A percentile compares a stretch with the other conserved stretches of the same genome.
Evolutionary conservation across 176 grass and related monocot species (phyloP).

Genomic region (Elymus sibiricus): DNA sequence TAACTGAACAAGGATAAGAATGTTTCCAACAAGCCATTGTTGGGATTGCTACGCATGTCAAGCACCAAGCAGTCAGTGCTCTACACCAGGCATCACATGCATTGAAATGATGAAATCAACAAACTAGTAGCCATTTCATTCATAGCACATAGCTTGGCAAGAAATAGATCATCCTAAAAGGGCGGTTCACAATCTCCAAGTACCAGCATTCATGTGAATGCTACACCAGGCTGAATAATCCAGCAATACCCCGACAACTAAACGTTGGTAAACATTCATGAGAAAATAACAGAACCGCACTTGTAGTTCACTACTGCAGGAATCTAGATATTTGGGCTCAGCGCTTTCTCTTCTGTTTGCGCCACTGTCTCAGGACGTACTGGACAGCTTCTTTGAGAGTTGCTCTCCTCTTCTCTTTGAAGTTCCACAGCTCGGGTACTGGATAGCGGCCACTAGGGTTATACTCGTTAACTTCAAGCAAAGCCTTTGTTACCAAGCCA

Average conservation of each 20-base stretch:
- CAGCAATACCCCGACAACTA: not conserved
- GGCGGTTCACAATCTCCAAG: not conserved
- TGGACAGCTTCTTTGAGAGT: conserved; percentile 26
- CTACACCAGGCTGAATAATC: not conserved
- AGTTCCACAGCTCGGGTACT: conserved; percentile 39
- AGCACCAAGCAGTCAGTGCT: too few species aligned
- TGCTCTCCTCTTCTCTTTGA: conserved; percentile 2
- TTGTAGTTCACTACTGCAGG: not conserved
- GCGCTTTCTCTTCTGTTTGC: conserved; percentile 13
- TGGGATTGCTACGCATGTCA: not conserved
- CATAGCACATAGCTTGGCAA: not conserved
- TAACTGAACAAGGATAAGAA: not conserved
- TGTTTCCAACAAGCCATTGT: not conserved
- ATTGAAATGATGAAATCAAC: too few species aligned
- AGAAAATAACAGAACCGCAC: not conserved
- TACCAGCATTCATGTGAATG: not conserved
- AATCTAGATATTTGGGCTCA: not conserved
- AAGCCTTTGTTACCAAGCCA: conserved; percentile 32
- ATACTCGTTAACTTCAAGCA: conserved; percentile 54
- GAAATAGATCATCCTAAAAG: not conserved
- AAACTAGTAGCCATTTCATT: not conserved
- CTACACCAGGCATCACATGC: too few species aligned
- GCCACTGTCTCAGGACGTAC: conserved; percentile 15
- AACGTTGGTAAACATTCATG: not conserved
- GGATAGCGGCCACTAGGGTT: conserved; percentile 37